Evolutionary conservation across 2,329 filamentous ascomycete genomes (phyloP).

Genomic region (Thelonectria olida): DNA sequence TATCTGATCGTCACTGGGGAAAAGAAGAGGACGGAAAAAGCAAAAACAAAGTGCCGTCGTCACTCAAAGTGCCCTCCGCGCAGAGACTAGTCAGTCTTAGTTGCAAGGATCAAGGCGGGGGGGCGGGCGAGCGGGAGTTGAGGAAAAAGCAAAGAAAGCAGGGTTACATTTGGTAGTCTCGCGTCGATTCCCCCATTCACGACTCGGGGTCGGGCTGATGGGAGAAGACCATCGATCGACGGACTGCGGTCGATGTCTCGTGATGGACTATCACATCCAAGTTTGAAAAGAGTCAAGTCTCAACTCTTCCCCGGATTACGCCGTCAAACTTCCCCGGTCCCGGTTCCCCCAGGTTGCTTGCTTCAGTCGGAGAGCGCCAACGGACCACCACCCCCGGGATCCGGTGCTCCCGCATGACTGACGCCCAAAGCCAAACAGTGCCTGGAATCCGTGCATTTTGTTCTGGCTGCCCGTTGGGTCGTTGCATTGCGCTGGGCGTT

Average conservation of each 20-base stretch:
- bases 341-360: too few relatives aligned
- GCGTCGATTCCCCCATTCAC: not conserved
- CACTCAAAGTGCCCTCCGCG: not conserved
- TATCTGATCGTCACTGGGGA: conserved; percentile 24
- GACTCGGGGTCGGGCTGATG: too few relatives aligned
- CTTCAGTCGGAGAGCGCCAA: too few relatives aligned
- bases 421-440: too few relatives aligned
- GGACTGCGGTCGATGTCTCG: too few relatives aligned
- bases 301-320: too few relatives aligned
- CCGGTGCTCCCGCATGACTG: not conserved
- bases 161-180: not conserved
- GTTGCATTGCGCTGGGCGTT: too few relatives aligned
- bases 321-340: too few relatives aligned
- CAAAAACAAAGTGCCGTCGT: not conserved
- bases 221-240: too few relatives aligned
- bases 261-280: too few relatives aligned
- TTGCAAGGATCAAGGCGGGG: conserved; percentile 3
- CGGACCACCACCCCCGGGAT: too few relatives aligned
- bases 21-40: not conserved
- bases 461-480: not conserved
- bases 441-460: not conserved
- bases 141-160: not conserved
- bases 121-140: conserved; percentile 8
- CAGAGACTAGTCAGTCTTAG: not conserved
- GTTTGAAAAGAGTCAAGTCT: too few relatives aligned